phyloP scores from a whole-genome alignment of 2,329 filamentous ascomycete species.

The Aspergillus phoenicis region DNA sequence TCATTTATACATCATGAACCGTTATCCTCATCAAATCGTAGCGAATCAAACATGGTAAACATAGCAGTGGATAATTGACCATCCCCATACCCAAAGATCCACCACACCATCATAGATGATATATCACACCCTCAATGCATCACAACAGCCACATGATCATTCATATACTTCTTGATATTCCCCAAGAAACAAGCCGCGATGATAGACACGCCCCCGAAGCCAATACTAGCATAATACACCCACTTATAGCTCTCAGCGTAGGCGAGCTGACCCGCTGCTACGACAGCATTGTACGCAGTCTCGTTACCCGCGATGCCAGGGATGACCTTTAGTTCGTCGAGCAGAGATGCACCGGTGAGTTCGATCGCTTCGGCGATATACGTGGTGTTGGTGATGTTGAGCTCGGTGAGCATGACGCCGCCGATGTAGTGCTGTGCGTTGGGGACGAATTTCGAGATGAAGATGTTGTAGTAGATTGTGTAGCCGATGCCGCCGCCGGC shows the following conservation, averaged over 20 bases:
- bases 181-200: conserved; percentile 62
- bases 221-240: conserved; percentile 65
- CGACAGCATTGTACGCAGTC: conserved; percentile 54
- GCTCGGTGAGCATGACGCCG: conserved; percentile 50
- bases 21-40: too few relatives aligned
- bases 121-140: conserved; percentile 20
- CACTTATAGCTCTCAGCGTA: conserved; percentile 62
- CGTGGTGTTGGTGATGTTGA: conserved; percentile 53
- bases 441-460: conserved; percentile 49
- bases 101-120: neutral
- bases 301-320: conserved; percentile 58
- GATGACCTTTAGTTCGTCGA: conserved; percentile 52
- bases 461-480: conserved; percentile 59
- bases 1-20: too few relatives aligned
- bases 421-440: conserved; percentile 54
- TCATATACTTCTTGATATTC: conserved; percentile 61
- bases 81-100: neutral
- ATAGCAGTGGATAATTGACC: too few relatives aligned
- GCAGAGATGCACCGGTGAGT: conserved; percentile 56
- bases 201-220: conserved; percentile 60
- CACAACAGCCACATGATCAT: conserved; percentile 60
- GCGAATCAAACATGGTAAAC: too few relatives aligned
- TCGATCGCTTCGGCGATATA: conserved; percentile 55
- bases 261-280: conserved; percentile 58
- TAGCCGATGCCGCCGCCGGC: conserved; percentile 68